phyloP scores from a whole-genome alignment of 306 rosid genomes.

The Spatholobus suberectus region DNA sequence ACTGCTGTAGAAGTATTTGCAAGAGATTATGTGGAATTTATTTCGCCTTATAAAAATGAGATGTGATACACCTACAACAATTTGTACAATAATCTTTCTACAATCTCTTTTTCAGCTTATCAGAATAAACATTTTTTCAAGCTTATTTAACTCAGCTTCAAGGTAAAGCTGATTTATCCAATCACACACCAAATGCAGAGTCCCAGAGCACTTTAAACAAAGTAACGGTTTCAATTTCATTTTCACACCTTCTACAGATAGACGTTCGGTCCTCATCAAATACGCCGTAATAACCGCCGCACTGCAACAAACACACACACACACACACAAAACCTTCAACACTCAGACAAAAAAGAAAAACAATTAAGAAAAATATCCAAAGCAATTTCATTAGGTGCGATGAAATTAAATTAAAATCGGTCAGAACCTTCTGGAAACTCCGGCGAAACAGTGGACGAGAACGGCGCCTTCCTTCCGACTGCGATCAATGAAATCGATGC shows the following conservation, averaged over 20 bases:
- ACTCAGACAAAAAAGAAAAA: neutral
- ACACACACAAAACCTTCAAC: slow-evolving; percentile 42
- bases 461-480: slow-evolving; percentile 83
- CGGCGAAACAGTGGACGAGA: slow-evolving; percentile 96
- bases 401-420: neutral
- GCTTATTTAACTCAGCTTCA: neutral
- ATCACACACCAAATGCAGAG: slow-evolving; percentile 34
- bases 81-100: no score
- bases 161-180: neutral
- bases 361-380: no score
- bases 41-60: neutral
- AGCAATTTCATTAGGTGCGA: neutral
- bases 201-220: slow-evolving; percentile 48
- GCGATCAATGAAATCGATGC: slow-evolving; percentile 79
- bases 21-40: neutral
- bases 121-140: no score
- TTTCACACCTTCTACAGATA: slow-evolving; percentile 79
- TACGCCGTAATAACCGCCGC: slow-evolving; percentile 89
- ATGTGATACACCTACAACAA: no score
- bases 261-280: slow-evolving; percentile 85
- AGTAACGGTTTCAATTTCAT: slow-evolving; percentile 37
- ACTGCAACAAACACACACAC: slow-evolving; percentile 69
- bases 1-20: neutral
- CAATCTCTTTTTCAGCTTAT: no score
- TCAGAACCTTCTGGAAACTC: slow-evolving; percentile 93